A percentile compares a stretch with the other conserved stretches of the same genome.
These are phyloP conservation scores for Cyclocybe cylindracea DNA, from an alignment of 768 basidiomycete species.

Conservation along the genomic window DNA sequence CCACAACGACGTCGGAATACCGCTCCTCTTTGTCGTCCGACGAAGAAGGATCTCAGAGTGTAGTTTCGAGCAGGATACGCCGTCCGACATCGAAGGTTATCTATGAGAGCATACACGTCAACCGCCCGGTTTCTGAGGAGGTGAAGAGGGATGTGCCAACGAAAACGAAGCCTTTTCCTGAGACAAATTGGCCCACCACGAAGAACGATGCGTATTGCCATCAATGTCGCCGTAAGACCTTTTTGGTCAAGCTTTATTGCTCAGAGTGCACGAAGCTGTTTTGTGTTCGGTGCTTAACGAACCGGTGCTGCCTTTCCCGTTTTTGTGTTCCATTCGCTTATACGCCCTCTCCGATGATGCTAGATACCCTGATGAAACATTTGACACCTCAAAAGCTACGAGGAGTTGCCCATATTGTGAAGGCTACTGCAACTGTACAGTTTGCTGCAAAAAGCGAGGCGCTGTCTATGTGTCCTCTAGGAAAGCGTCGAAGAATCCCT, in stretches of 20 bases:
- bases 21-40: too few relatives aligned
- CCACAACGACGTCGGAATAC: too few relatives aligned
- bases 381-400: too few relatives aligned
- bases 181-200: constrained; percentile 1
- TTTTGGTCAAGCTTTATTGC: constrained; percentile 12
- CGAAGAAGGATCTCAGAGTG: too few relatives aligned
- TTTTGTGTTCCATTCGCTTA: not conserved
- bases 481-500: too few relatives aligned
- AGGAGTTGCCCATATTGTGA: constrained; percentile 3
- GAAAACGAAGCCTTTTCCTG: not conserved
- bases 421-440: not conserved
- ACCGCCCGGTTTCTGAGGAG: too few relatives aligned
- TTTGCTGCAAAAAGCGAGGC: not conserved
- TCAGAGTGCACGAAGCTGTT: constrained; percentile 13
- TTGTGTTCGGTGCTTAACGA: constrained; percentile 10
- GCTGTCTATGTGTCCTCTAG: not conserved
- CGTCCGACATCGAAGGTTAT: too few relatives aligned
- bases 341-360: too few relatives aligned
- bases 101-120: too few relatives aligned
- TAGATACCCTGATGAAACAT: too few relatives aligned
- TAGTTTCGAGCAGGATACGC: too few relatives aligned
- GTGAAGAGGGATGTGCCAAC: too few relatives aligned
- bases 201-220: constrained; percentile 15
- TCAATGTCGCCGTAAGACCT: constrained; percentile 9
- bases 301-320: not conserved